Percentiles rank a stretch among this genome's conserved stretches.
Conservation (phyloP, 139 green algal species). For the Desmodesmus armatus region DNA sequence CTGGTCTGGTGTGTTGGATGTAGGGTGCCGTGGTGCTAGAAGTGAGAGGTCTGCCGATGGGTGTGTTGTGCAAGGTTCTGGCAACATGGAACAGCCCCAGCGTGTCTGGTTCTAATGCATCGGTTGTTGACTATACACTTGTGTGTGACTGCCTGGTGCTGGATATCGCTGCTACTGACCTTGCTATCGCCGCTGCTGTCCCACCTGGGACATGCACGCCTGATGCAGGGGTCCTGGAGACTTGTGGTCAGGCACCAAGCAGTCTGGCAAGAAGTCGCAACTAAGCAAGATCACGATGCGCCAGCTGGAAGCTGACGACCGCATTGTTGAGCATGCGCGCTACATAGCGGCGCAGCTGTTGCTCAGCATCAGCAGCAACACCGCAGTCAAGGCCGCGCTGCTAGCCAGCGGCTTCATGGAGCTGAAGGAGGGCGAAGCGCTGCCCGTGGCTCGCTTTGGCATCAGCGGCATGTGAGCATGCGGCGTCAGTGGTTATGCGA, state of each 20-base stretch:
- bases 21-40: not conserved
- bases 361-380: not conserved
- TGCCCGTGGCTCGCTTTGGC: constrained; percentile 22
- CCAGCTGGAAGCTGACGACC: constrained; percentile 46
- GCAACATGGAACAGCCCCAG: not conserved
- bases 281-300: constrained; percentile 15
- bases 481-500: not conserved
- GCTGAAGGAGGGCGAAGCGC: not conserved
- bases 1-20: not conserved
- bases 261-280: constrained; percentile 59
- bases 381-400: constrained; percentile 39
- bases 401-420: constrained; percentile 21
- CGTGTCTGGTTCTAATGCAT: not conserved
- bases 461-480: constrained; percentile 22
- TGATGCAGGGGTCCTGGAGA: constrained; percentile 75
- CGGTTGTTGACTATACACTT: not conserved
- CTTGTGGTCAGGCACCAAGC: constrained; percentile 74
- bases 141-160: not conserved
- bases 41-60: not conserved
- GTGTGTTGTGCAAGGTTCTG: not conserved
- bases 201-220: not conserved
- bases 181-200: not conserved
- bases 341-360: constrained; percentile 58
- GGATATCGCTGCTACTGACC: not conserved
- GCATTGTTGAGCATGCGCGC: constrained; percentile 69